Base-by-base conservation (phyloP, 2,329 filamentous ascomycete genomes). In the Albophoma yamanashiensis region DNA sequence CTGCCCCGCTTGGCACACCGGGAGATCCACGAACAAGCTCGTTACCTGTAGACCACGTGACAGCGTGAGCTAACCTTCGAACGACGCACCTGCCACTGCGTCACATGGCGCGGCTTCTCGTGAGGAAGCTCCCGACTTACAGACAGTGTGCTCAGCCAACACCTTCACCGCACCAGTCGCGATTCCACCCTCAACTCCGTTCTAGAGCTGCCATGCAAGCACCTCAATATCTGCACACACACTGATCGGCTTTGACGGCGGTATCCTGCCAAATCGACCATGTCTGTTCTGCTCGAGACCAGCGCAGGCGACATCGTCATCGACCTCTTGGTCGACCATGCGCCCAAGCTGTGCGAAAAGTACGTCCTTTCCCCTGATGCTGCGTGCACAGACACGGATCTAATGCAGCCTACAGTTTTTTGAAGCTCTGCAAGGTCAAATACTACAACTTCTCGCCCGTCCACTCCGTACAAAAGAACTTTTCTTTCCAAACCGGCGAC, bases 391-490 rank as follows among this genome's bases (percentile, higher is more conserved):
- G 78, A 84, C 86, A 78, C 88, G 78, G 72, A 73, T 62, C 69
- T 71, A 56, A 71, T 56, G 14, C 36, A 22, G 7, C 27, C 63
- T 80, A 78, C 74, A 95, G 91, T 82, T 97, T 99, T 74, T 80
- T 99, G 60, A 97, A 99, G 82, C 89, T 99, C 67, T 97, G 94
- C 85, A 97, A 97, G 78, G 81, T 92, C 76, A 99, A 97, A 79
- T 99, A 97, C 78, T 99, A 97, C 85, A 97, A 97, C 79, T 97
- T 95, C 74, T 87, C 92, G 7, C 94, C 93, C 34, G 79, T 97
- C 59, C 91, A 97, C 77, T 92, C 88, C 66, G 85, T 99, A 43
- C 94, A 97, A 71, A 94, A 93, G 73, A 87, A 91, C 75, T 97
- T 97, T 76, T 96, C 92, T 62, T 96, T 96, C 75, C 93, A 97